phyloP scores from a whole-genome alignment of 2,329 filamentous ascomycete genomes.

The Hypomyces rosellus region DNA sequence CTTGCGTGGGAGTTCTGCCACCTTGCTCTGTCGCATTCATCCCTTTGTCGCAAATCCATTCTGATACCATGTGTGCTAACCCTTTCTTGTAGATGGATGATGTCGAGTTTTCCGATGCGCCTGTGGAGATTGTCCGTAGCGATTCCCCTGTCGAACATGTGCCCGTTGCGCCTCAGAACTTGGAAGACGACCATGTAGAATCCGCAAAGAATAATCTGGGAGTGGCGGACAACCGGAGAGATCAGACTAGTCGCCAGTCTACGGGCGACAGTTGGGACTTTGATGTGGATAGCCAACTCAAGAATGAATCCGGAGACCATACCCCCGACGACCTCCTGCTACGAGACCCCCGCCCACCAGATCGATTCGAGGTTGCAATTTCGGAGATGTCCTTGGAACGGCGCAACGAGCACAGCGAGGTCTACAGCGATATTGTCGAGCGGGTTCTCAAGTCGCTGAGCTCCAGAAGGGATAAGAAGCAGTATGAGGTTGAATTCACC shows the following conservation, averaged over 20 bases:
- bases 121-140: background rate
- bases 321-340: background rate
- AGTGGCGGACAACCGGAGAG: background rate
- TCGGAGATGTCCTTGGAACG: conserved; percentile 20
- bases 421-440: conserved; percentile 33
- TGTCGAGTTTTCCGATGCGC: conserved; percentile 4
- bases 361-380: conserved; percentile 26
- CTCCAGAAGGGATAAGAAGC: conserved; percentile 18
- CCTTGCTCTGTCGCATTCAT: background rate
- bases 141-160: background rate
- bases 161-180: background rate
- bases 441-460: conserved; percentile 27
- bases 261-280: background rate
- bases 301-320: background rate
- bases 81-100: conserved; percentile 15
- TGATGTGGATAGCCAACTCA: background rate
- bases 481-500: conserved; percentile 37
- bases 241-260: background rate
- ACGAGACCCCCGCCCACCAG: background rate
- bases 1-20: no score
- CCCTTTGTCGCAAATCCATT: background rate
- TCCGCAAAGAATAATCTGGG: background rate
- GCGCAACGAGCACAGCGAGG: conserved; percentile 24
- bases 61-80: background rate
- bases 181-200: background rate